Conservation (phyloP, 768 basidiomycete genomes). For the Sistotremastrum niveocremeum region DNA sequence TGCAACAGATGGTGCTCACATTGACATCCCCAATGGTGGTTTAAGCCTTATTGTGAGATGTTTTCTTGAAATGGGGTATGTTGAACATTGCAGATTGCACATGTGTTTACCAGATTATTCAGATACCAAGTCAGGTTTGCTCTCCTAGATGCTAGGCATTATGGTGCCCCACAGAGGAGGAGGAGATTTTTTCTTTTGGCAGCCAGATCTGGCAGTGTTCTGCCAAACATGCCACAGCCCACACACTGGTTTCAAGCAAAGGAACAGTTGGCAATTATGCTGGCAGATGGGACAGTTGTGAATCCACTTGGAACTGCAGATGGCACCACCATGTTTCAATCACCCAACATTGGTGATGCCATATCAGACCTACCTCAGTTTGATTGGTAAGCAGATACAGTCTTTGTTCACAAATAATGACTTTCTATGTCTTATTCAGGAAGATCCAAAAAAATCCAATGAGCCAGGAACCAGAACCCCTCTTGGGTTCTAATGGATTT, state of each 20-base stretch:
- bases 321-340: slow-evolving; percentile 43
- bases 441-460: slow-evolving; percentile 12
- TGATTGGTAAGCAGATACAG: slow-evolving; percentile 44
- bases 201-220: slow-evolving; percentile 24
- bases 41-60: slow-evolving; percentile 52
- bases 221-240: slow-evolving; percentile 42
- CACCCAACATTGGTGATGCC: slow-evolving; percentile 56
- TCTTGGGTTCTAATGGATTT: slow-evolving; percentile 20
- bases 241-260: slow-evolving; percentile 36
- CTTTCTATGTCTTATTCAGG: neutral
- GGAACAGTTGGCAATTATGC: slow-evolving; percentile 36
- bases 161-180: slow-evolving; percentile 43
- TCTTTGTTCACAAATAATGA: neutral
- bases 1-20: slow-evolving; percentile 23
- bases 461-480: slow-evolving; percentile 22
- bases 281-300: slow-evolving; percentile 28
- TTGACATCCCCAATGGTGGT: slow-evolving; percentile 58
- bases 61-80: slow-evolving; percentile 53
- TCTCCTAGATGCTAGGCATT: slow-evolving; percentile 39
- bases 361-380: slow-evolving; percentile 60
- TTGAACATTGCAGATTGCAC: neutral
- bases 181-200: slow-evolving; percentile 42
- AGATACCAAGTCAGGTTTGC: slow-evolving; percentile 36
- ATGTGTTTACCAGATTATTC: neutral
- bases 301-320: slow-evolving; percentile 29